Evolutionary conservation across 495 filamentous ascomycete genomes (phyloP).

Genomic region (Cladorrhinum samala): DNA sequence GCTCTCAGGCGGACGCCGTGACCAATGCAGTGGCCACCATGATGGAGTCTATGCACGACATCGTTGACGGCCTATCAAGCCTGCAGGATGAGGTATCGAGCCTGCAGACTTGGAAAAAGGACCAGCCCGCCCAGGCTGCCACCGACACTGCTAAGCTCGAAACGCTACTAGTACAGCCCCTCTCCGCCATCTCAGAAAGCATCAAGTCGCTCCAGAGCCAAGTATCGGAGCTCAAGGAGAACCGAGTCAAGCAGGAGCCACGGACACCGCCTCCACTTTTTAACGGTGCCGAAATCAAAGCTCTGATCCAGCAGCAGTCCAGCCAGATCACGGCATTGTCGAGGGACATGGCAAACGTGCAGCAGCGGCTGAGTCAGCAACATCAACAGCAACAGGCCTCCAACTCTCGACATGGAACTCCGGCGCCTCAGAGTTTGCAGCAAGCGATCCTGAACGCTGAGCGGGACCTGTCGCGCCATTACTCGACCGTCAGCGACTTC

Average conservation of each 20-base stretch:
- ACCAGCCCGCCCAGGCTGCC: neutral
- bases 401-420: neutral
- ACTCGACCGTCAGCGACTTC: slow-evolving; percentile 8
- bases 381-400: neutral
- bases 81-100: slow-evolving; percentile 5
- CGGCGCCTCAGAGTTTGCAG: slow-evolving; percentile 12
- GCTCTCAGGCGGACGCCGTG: neutral
- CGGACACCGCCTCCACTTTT: too few species aligned
- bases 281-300: too few species aligned
- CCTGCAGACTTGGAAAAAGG: slow-evolving; percentile 6
- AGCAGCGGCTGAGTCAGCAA: neutral
- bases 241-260: too few species aligned
- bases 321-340: too few species aligned
- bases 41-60: slow-evolving; percentile 20
- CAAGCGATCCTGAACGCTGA: slow-evolving; percentile 21
- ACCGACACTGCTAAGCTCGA: neutral
- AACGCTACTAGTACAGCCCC: neutral
- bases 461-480: slow-evolving; percentile 15
- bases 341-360: too few species aligned
- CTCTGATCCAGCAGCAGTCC: too few species aligned
- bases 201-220: too few species aligned
- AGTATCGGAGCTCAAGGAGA: too few species aligned
- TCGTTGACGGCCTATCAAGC: slow-evolving; percentile 8
- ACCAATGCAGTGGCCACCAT: slow-evolving; percentile 9
- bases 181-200: too few species aligned